Percentiles rank a stretch among this genome's conserved stretches.
Conservation (phyloP, 1,139 yeast species). For the Kodamaea sp. region DNA sequence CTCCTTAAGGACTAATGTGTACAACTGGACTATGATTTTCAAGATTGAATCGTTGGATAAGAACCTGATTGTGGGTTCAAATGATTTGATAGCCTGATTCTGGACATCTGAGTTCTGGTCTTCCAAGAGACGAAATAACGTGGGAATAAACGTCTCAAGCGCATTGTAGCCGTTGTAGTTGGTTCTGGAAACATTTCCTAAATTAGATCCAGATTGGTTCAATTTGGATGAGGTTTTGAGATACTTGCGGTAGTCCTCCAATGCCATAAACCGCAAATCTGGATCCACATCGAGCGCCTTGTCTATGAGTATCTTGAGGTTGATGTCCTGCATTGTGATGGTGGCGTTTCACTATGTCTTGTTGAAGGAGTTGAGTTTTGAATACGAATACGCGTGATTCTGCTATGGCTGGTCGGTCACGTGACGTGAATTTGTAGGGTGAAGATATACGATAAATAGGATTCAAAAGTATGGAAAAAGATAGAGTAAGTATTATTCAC, state of each 20-base stretch:
- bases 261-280: slow-evolving; percentile 84
- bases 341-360: too few relatives aligned
- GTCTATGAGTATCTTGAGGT: slow-evolving; percentile 35
- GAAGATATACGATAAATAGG: too few relatives aligned
- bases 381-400: too few relatives aligned
- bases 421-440: too few relatives aligned
- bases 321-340: slow-evolving; percentile 23
- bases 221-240: slow-evolving; percentile 22
- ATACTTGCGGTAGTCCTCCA: slow-evolving; percentile 67
- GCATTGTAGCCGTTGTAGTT: slow-evolving; percentile 15
- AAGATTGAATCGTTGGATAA: slow-evolving; percentile 27
- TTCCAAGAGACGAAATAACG: slow-evolving; percentile 53
- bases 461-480: too few relatives aligned
- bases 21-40: slow-evolving; percentile 27
- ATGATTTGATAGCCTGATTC: slow-evolving; percentile 68
- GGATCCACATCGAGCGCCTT: slow-evolving; percentile 71
- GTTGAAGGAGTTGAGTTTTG: too few relatives aligned
- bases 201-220: slow-evolving; percentile 3
- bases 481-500: too few relatives aligned
- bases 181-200: not conserved
- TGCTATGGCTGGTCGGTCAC: too few relatives aligned
- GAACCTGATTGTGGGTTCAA: slow-evolving; percentile 41
- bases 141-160: slow-evolving; percentile 45
- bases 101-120: slow-evolving; percentile 79
- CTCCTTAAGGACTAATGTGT: slow-evolving; percentile 23